phyloP scores from a whole-genome alignment of 176 grass and related monocot genomes.

The Pontederia paniculata region DNA sequence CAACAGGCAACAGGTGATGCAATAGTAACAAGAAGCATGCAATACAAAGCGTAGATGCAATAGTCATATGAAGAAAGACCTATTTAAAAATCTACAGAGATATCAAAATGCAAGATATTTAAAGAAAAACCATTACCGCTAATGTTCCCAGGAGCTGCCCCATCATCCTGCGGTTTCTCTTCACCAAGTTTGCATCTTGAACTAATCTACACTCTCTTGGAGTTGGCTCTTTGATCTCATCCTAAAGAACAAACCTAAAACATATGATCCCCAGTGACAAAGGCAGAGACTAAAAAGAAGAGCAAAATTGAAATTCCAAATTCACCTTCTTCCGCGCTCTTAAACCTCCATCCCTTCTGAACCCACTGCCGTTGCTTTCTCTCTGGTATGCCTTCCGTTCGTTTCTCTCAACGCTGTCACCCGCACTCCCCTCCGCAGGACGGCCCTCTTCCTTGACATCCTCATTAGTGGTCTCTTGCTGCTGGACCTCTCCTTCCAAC shows the following conservation, averaged over 20 bases:
- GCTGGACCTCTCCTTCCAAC: conserved; percentile 43
- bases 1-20: no score
- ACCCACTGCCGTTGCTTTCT: conserved; percentile 31
- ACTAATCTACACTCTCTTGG: conserved; percentile 68
- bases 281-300: not conserved
- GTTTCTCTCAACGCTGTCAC: conserved; percentile 29
- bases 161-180: conserved; percentile 90
- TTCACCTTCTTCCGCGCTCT: conserved; percentile 44
- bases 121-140: conserved; percentile 35
- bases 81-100: not conserved
- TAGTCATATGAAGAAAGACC: not conserved
- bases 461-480: conserved; percentile 20
- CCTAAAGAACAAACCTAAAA: conserved; percentile 33
- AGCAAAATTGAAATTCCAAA: no score
- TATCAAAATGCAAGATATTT: not conserved
- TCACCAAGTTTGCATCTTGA: conserved; percentile 63
- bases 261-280: conserved; percentile 2
- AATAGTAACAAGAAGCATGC: no score
- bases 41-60: not conserved
- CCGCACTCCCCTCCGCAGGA: not conserved
- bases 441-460: conserved; percentile 16
- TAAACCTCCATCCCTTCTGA: conserved; percentile 52
- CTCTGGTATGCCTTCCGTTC: conserved; percentile 11
- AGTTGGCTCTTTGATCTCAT: conserved; percentile 58
- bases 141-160: conserved; percentile 89